phyloP scores from a whole-genome alignment of 306 rosid genomes.

The Psophocarpus tetragonolobus region DNA sequence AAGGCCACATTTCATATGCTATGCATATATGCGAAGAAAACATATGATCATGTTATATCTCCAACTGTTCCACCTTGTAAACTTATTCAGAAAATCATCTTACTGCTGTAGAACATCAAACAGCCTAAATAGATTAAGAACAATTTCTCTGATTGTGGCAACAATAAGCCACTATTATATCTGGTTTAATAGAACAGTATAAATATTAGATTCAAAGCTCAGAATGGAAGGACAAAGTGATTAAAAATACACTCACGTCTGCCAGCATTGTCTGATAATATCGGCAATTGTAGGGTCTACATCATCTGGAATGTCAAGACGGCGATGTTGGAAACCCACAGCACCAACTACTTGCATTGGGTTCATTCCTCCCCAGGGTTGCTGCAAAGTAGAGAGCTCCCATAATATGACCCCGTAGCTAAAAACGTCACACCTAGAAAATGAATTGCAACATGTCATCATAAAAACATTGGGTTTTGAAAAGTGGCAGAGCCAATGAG shows the following conservation, averaged over 20 bases:
- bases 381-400: constrained; percentile 92
- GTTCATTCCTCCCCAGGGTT: constrained; percentile 99
- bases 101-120: neutral
- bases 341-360: constrained; percentile 99
- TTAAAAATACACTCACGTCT: constrained; percentile 69
- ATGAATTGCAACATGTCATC: neutral
- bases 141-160: neutral
- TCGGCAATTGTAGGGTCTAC: constrained; percentile 77
- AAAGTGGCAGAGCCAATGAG: constrained; percentile 1
- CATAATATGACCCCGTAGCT: constrained; percentile 97
- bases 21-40: constrained; percentile 3
- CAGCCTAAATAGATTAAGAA: constrained; percentile 9
- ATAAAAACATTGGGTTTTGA: constrained; percentile 16
- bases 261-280: constrained; percentile 88
- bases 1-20: neutral
- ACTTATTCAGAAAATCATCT: neutral
- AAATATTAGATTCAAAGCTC: neutral
- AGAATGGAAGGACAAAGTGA: constrained; percentile 12
- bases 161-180: neutral
- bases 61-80: neutral
- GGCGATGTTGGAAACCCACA: constrained; percentile 99
- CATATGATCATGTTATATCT: neutral
- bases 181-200: neutral
- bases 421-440: constrained; percentile 83
- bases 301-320: constrained; percentile 91